A percentile compares a stretch with the other conserved stretches of the same genome.
Conservation (phyloP, 1,139 yeast species). For the Keqinozyma sinolaborantium region DNA sequence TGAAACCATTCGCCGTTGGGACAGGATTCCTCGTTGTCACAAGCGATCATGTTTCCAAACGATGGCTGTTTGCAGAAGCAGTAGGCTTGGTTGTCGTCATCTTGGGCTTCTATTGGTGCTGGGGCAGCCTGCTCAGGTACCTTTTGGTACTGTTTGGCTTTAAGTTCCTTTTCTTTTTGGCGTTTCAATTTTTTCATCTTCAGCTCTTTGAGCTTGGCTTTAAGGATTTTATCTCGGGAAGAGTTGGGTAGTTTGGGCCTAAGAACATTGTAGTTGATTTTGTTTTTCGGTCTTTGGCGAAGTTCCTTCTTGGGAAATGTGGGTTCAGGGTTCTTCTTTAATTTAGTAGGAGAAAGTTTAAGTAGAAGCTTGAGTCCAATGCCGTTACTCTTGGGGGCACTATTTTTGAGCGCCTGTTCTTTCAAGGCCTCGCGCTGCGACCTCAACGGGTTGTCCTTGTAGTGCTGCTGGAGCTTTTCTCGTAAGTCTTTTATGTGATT, state of each 20-base stretch:
- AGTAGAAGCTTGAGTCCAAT: slow-evolving; percentile 1
- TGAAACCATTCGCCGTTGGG: slow-evolving; percentile 51
- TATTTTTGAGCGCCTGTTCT: slow-evolving; percentile 17
- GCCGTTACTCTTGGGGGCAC: slow-evolving; percentile 1
- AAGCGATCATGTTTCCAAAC: slow-evolving; percentile 46
- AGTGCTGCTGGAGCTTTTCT: slow-evolving; percentile 31
- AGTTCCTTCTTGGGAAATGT: slow-evolving; percentile 2
- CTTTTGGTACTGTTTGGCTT: background rate
- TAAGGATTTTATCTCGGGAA: slow-evolving; percentile 2
- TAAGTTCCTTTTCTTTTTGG: background rate
- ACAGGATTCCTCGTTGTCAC: slow-evolving; percentile 39
- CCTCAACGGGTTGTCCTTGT: slow-evolving; percentile 30
- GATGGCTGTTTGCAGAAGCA: slow-evolving; percentile 46
- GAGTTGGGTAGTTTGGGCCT: slow-evolving; percentile 1
- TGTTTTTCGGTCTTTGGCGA: slow-evolving; percentile 3
- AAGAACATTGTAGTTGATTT: slow-evolving; percentile 3
- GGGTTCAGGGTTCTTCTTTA: slow-evolving; percentile 3
- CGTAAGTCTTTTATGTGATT: slow-evolving; percentile 21
- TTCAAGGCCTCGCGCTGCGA: slow-evolving; percentile 40
- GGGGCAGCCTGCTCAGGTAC: slow-evolving; percentile 1
- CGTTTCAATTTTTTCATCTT: slow-evolving; percentile 5
- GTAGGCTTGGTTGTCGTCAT: slow-evolving; percentile 22
- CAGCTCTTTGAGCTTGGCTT: slow-evolving; percentile 8
- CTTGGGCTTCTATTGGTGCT: background rate
- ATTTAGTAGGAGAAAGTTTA: slow-evolving; percentile 1